phyloP scores from a whole-genome alignment of 192 early-diverging fungal species.

The Backusella tarrabulga region DNA sequence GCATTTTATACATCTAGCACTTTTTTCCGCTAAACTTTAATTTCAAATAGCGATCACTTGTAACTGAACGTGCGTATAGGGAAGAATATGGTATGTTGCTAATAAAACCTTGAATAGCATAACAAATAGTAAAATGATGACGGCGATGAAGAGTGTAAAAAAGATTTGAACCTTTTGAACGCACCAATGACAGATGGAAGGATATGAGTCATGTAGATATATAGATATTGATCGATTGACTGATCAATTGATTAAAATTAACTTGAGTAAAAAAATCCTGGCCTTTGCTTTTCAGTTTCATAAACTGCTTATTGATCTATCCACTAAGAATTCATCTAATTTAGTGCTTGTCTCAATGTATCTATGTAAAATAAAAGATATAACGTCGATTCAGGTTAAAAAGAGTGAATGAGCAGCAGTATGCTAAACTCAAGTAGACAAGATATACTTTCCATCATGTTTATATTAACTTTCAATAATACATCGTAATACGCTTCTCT shows the following conservation, averaged over 20 bases:
- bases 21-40: not conserved
- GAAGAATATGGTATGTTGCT: not conserved
- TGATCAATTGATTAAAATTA: not conserved
- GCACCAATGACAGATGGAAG: not conserved
- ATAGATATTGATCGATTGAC: not conserved
- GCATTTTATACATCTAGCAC: not conserved
- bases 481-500: too few species aligned
- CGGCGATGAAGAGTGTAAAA: not conserved
- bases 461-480: too few species aligned
- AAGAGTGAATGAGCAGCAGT: too few species aligned
- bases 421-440: too few species aligned
- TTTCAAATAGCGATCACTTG: not conserved
- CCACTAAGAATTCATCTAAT: too few species aligned
- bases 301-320: too few species aligned
- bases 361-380: too few species aligned
- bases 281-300: too few species aligned
- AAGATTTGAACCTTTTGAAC: not conserved
- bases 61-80: not conserved
- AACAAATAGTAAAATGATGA: not conserved
- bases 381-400: too few species aligned
- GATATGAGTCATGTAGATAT: not conserved
- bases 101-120: not conserved
- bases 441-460: too few species aligned
- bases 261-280: too few species aligned
- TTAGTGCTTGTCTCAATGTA: too few species aligned